phyloP scores from a whole-genome alignment of 208 protist genomes.

The Crithidia bombi region DNA sequence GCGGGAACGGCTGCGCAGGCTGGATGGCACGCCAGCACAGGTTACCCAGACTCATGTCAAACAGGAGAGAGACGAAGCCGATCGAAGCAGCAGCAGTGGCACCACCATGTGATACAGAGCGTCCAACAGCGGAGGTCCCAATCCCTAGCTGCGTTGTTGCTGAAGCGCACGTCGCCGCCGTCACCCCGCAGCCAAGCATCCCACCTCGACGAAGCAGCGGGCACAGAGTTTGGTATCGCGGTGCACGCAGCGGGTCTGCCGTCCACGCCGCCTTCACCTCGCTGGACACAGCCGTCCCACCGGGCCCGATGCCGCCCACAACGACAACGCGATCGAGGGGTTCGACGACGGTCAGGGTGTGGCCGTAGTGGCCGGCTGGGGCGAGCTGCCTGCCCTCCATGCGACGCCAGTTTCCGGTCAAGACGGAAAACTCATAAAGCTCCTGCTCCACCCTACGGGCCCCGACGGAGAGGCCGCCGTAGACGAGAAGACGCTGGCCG shows the following conservation, averaged over 20 bases:
- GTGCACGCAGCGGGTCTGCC: conserved; percentile 31
- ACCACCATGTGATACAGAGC: not conserved
- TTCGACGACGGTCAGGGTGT: conserved; percentile 67
- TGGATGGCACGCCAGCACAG: conserved; percentile 80
- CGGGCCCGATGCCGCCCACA: conserved; percentile 76
- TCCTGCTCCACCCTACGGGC: conserved; percentile 55
- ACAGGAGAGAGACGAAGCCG: conserved; percentile 81
- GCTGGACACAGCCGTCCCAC: conserved; percentile 33
- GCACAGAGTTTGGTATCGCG: conserved; percentile 34
- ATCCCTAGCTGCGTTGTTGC: not conserved
- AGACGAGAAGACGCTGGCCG: conserved; percentile 80
- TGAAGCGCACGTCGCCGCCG: not conserved
- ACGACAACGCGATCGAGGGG: conserved; percentile 64
- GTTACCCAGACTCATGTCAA: conserved; percentile 78
- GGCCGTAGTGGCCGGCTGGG: conserved; percentile 79
- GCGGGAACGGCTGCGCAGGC: conserved; percentile 55
- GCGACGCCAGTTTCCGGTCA: conserved; percentile 78
- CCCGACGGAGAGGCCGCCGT: conserved; percentile 62
- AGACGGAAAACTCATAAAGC: conserved; percentile 86
- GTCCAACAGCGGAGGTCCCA: not conserved
- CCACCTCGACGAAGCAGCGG: conserved; percentile 28
- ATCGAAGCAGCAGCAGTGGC: conserved; percentile 13
- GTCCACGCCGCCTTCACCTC: conserved; percentile 7
- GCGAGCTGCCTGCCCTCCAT: conserved; percentile 76
- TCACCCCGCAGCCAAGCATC: conserved; percentile 7